Percentiles rank a stretch among this genome's conserved stretches.
phyloP scores from a whole-genome alignment of 805 yeast genomes.

The Cyberlindnera sargentensis region DNA sequence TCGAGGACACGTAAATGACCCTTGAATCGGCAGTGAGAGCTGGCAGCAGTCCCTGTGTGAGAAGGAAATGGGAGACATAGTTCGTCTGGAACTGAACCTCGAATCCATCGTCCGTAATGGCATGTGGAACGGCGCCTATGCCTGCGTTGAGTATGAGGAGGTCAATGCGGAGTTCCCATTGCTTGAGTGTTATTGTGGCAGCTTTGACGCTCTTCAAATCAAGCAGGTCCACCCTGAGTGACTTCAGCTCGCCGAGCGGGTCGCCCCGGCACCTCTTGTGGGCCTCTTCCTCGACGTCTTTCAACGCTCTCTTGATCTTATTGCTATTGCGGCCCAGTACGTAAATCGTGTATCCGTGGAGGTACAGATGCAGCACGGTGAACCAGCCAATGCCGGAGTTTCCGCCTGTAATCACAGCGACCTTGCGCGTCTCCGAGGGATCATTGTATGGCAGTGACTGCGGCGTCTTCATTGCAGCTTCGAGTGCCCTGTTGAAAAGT shows the following conservation, averaged over 20 bases:
- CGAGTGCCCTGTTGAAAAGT: too few relatives aligned
- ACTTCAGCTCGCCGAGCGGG: conserved; percentile 43
- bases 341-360: conserved; percentile 74
- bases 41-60: conserved; percentile 55
- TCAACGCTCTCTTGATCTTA: conserved; percentile 50
- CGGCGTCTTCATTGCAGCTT: conserved; percentile 23
- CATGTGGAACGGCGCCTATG: conserved; percentile 67
- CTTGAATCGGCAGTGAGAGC: conserved; percentile 25
- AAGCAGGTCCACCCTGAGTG: conserved; percentile 47
- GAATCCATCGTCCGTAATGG: conserved; percentile 57
- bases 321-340: conserved; percentile 61
- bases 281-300: conserved; percentile 51
- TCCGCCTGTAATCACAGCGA: conserved; percentile 76
- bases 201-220: conserved; percentile 36
- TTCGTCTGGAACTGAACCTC: conserved; percentile 79
- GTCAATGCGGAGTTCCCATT: conserved; percentile 44
- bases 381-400: conserved; percentile 77
- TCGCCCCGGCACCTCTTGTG: conserved; percentile 16
- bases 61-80: conserved; percentile 66
- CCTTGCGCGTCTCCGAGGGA: conserved; percentile 47
- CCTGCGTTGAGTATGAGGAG: conserved; percentile 75
- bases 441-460: conserved; percentile 53
- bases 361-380: conserved; percentile 65
- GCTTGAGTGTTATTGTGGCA: conserved; percentile 41
- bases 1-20: conserved; percentile 47